phyloP scores from a whole-genome alignment of 148 eudicot genomes.

The Rhododendron ferrugineum region DNA sequence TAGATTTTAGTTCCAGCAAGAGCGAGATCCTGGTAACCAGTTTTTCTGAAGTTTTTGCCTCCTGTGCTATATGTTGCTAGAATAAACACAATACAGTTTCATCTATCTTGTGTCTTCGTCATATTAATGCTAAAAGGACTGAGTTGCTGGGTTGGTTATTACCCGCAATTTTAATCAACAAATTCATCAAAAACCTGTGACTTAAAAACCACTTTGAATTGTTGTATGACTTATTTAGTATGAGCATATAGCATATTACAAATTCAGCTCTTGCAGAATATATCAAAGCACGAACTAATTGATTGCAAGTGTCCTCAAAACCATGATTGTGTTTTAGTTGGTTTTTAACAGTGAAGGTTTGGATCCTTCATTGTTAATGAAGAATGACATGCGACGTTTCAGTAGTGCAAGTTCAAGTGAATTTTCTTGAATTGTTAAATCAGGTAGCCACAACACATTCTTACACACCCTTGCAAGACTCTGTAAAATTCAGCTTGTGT shows the following conservation, averaged over 20 bases:
- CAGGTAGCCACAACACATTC: neutral
- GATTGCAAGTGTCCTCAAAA: neutral
- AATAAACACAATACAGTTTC: neutral
- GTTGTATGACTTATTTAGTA: neutral
- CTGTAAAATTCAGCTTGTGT: neutral
- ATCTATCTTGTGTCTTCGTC: neutral
- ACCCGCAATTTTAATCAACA: neutral
- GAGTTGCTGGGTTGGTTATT: neutral
- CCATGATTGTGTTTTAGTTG: neutral
- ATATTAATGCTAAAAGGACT: neutral
- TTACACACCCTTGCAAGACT: neutral
- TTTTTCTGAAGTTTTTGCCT: neutral
- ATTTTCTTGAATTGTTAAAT: neutral
- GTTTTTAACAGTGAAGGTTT: neutral
- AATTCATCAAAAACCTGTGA: neutral
- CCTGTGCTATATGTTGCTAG: neutral
- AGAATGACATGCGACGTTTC: neutral
- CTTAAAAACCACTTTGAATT: too few relatives aligned
- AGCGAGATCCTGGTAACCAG: neutral
- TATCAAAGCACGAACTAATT: neutral
- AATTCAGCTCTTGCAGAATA: neutral
- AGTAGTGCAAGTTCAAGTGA: neutral
- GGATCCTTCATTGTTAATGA: neutral
- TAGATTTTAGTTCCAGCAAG: neutral
- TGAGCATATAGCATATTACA: neutral